phyloP scores from a whole-genome alignment of 164 flowering plant species.

The Nymphaea thermarum region DNA sequence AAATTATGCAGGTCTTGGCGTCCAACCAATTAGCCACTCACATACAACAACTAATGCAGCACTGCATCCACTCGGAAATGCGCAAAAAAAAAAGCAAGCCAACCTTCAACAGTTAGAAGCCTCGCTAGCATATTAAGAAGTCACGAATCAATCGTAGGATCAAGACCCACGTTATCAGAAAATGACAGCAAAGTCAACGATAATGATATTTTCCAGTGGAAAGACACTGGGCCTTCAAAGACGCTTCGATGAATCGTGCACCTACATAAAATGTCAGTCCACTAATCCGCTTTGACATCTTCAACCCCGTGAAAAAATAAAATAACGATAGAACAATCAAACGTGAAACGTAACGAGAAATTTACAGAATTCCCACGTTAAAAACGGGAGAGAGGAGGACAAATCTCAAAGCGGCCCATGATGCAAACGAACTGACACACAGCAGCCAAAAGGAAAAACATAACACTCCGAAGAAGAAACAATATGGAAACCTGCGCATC shows the following conservation, averaged over 20 bases:
- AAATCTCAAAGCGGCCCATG: no score
- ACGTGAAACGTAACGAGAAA: neutral
- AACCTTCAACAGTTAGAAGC: neutral
- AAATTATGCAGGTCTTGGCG: no score
- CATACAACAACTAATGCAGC: neutral
- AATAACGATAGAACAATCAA: neutral
- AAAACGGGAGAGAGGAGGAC: neutral
- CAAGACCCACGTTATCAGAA: neutral
- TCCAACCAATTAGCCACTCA: neutral
- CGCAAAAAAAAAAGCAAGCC: neutral
- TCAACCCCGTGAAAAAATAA: neutral
- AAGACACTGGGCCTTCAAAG: neutral
- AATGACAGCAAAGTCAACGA: neutral
- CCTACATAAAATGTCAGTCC: neutral
- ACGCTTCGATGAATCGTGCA: neutral
- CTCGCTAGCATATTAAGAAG: neutral
- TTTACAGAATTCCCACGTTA: neutral
- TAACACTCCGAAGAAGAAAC: neutral
- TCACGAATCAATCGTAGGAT: neutral
- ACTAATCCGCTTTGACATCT: neutral
- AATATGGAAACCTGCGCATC: neutral
- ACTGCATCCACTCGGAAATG: neutral
- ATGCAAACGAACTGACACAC: neutral
- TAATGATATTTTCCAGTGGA: neutral
- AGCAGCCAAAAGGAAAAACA: neutral